Evolutionary conservation across 2,329 filamentous ascomycete genomes (phyloP), one percentile per base, ranked within the genome.

Genomic region (Didymella lethalis): DNA sequence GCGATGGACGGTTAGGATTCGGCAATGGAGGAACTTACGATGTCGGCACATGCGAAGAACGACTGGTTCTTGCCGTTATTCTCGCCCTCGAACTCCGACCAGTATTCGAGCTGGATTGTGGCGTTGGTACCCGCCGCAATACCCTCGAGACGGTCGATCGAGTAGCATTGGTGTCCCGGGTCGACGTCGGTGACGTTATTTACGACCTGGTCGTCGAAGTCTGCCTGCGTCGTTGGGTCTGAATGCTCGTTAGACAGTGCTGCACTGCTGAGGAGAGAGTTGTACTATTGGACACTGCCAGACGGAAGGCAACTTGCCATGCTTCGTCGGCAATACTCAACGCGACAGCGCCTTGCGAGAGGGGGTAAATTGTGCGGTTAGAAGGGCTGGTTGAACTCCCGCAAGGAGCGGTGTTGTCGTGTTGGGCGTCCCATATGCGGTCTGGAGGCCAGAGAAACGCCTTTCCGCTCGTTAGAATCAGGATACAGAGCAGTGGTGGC

Each of bases 361-460:
- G 65, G 25, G 86, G 86, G 61, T 87, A 88, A 4, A 80, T 69
- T 0, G 85, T 87, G 54, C 86, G 77, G 61, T 85, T 85, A 0
- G 73, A 74, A 2, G 80, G 76, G 0, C 78, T 75, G 16, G 79
- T 77, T 11, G 76, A 73, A 11, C 84, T 86, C 51, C 86, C 86
- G 66, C 86, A 88, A 0, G 86, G 86, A 7, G 81, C 78, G 5
- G 71, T 83, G 65, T 87, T 87, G 67, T 88, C 86, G 36, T 80
- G 74, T 12, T 79, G 78, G 29, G 81, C 83, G 48, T 78, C 78
- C 85, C 85, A 89, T 40, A 78, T 75, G 50, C 86, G 79, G 71
- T 88, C 85, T 14, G 78, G 69, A 4, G 86, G 86, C 85, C 86
- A 88, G 73, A 88, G 77, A 69, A 88, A 86, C 10, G 83, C 84